phyloP scores from a whole-genome alignment of 129 eudicot genomes.

The Logfia minima region DNA sequence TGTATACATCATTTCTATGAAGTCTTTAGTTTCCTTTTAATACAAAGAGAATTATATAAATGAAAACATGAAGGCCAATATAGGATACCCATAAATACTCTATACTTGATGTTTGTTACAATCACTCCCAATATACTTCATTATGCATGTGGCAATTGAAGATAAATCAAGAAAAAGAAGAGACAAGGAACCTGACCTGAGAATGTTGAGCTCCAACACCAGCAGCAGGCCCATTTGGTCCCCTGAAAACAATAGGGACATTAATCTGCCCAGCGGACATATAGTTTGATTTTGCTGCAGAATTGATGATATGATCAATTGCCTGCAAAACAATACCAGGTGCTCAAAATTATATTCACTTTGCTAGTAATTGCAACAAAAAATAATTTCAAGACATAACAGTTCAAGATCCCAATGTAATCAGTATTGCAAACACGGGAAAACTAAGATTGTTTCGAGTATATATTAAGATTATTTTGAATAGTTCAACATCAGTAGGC shows the following conservation, averaged over 20 bases:
- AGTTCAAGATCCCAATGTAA: not conserved
- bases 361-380: not conserved
- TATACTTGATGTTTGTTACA: not conserved
- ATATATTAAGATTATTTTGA: not conserved
- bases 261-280: constrained; percentile 97
- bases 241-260: constrained; percentile 97
- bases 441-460: not conserved
- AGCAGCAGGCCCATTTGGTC: constrained; percentile 99
- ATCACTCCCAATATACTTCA: not conserved
- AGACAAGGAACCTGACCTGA: constrained; percentile 46
- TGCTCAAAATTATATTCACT: not conserved
- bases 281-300: constrained; percentile 98
- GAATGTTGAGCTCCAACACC: constrained; percentile 99
- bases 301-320: constrained; percentile 94
- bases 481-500: not conserved
- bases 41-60: not conserved
- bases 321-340: constrained; percentile 47
- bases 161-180: constrained; percentile 1
- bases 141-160: not conserved
- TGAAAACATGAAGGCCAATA: not conserved
- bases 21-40: not conserved
- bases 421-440: not conserved
- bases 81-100: not conserved
- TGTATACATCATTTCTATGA: not conserved
- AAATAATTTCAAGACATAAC: not conserved